These are phyloP conservation scores for Limonomyces culmigenus DNA, from an alignment of 1,284 basidiomycete genomes.

Conservation along the genomic window DNA sequence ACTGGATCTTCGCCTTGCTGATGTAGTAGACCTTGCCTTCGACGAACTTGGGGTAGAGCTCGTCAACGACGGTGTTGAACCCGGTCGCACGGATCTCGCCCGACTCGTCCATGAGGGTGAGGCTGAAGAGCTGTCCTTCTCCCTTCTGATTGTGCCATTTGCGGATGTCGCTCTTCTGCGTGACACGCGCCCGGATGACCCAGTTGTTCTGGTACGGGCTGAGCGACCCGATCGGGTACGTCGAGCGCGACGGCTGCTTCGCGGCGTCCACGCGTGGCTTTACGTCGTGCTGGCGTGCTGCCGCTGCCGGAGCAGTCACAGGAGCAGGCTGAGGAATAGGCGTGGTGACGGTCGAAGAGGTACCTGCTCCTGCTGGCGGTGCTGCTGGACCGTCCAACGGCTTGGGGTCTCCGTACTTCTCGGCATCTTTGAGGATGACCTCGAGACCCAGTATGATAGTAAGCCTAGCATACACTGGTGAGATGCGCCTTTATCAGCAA, in stretches of 20 bases:
- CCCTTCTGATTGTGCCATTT: slow-evolving; percentile 84
- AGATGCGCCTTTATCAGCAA: not conserved
- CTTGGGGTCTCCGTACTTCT: slow-evolving; percentile 65
- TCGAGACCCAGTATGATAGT: slow-evolving; percentile 73
- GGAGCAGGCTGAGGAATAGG: slow-evolving; percentile 10
- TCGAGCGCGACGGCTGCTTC: slow-evolving; percentile 10
- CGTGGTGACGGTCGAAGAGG: slow-evolving; percentile 7
- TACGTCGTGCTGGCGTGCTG: slow-evolving; percentile 10
- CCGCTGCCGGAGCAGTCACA: slow-evolving; percentile 10
- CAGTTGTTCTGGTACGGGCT: slow-evolving; percentile 98
- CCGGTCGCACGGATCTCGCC: slow-evolving; percentile 87
- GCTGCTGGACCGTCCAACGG: slow-evolving; percentile 14
- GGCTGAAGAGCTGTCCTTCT: slow-evolving; percentile 91
- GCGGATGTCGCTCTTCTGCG: slow-evolving; percentile 79
- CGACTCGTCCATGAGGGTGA: slow-evolving; percentile 89
- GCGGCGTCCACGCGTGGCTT: slow-evolving; percentile 7
- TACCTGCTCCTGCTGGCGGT: slow-evolving; percentile 4
- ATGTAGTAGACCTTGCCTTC: slow-evolving; percentile 92
- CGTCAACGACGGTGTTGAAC: slow-evolving; percentile 82
- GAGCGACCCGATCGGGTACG: slow-evolving; percentile 85
- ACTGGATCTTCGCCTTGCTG: slow-evolving; percentile 80
- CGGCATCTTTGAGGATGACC: slow-evolving; percentile 29
- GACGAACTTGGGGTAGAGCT: slow-evolving; percentile 69
- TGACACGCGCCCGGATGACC: slow-evolving; percentile 95
- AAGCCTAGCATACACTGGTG: slow-evolving; percentile 33